phyloP scores from a whole-genome alignment of 192 early-diverging fungal genomes.

The Coemansia sp. region DNA sequence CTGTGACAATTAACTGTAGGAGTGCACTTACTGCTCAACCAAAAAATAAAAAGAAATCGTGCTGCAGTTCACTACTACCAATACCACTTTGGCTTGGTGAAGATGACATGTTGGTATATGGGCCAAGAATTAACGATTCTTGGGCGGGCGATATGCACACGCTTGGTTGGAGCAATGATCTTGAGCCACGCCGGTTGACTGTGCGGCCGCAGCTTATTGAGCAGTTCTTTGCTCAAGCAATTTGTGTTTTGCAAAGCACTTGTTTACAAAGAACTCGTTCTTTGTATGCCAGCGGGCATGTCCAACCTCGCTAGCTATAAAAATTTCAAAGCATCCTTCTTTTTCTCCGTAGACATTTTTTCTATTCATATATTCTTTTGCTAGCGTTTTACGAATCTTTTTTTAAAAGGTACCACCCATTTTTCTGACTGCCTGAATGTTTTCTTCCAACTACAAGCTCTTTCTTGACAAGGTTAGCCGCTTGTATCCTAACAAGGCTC shows the following conservation, averaged over 20 bases:
- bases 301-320: neutral
- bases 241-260: neutral
- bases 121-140: too few relatives aligned
- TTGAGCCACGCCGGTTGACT: neutral
- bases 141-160: too few relatives aligned
- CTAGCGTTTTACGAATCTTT: too few relatives aligned
- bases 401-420: neutral
- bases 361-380: neutral
- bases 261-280: neutral
- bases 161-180: neutral
- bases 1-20: too few relatives aligned
- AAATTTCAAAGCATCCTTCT: neutral
- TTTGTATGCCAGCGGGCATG: neutral
- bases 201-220: neutral
- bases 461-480: neutral
- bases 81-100: too few relatives aligned
- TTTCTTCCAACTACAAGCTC: neutral
- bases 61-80: too few relatives aligned
- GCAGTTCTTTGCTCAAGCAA: neutral
- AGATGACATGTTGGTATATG: too few relatives aligned
- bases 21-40: too few relatives aligned
- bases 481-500: constrained; percentile 1
- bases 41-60: too few relatives aligned
- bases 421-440: neutral
- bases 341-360: neutral